Conservation (phyloP, 768 basidiomycete species). For the Hemileccinum rubropunctum region DNA sequence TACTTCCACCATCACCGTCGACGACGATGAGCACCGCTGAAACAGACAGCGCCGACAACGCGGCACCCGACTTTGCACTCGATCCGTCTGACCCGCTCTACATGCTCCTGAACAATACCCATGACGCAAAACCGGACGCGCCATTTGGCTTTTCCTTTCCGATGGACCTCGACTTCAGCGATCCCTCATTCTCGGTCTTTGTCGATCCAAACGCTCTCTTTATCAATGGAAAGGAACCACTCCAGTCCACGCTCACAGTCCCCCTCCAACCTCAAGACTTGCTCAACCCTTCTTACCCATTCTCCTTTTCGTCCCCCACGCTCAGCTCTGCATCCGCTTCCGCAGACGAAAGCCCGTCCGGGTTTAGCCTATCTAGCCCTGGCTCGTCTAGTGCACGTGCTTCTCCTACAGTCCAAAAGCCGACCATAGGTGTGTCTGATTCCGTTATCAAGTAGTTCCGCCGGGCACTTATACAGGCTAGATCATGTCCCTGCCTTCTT, state of each 20-base stretch:
- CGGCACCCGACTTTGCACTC: slow-evolving; percentile 40
- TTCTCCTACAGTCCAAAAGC: slow-evolving; percentile 28
- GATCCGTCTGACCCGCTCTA: slow-evolving; percentile 60
- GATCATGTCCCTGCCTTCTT: slow-evolving; percentile 25
- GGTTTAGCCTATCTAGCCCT: slow-evolving; percentile 26
- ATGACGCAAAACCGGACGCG: slow-evolving; percentile 32
- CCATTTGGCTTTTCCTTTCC: slow-evolving; percentile 39
- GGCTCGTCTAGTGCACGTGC: slow-evolving; percentile 28
- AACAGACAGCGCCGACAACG: slow-evolving; percentile 5
- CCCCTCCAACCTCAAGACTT: slow-evolving; percentile 31
- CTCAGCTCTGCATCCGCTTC: slow-evolving; percentile 34
- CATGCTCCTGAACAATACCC: slow-evolving; percentile 49
- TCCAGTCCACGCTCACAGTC: slow-evolving; percentile 10
- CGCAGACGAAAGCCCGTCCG: slow-evolving; percentile 24
- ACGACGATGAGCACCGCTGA: slow-evolving; percentile 19
- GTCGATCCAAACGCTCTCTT: slow-evolving; percentile 68
- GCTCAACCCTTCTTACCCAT: slow-evolving; percentile 34
- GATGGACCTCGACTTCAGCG: slow-evolving; percentile 64
- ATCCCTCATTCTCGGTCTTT: slow-evolving; percentile 41
- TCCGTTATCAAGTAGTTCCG: not conserved
- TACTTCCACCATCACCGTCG: not conserved
- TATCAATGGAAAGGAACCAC: slow-evolving; percentile 27
- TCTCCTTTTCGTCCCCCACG: slow-evolving; percentile 40
- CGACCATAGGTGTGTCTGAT: slow-evolving; percentile 17
- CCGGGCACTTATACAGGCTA: slow-evolving; percentile 13